These are phyloP conservation scores for Cryptococcus sp. DNA, from an alignment of 1,284 basidiomycete genomes.

Conservation along the genomic window DNA sequence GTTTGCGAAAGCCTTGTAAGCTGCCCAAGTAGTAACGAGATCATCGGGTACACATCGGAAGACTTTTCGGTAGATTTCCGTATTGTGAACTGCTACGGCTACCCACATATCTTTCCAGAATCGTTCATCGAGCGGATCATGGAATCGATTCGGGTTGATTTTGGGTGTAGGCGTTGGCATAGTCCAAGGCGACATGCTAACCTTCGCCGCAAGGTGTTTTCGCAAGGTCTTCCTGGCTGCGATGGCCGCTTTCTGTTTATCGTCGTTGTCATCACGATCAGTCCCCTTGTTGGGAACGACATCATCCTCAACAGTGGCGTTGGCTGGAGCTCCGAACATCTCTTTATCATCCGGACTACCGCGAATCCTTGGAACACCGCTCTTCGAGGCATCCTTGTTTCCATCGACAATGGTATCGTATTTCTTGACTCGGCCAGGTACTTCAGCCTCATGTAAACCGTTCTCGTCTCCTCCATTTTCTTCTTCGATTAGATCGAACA, in stretches of 20 bases:
- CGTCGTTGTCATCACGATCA: constrained; percentile 50
- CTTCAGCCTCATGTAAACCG: constrained; percentile 22
- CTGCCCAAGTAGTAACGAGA: constrained; percentile 85
- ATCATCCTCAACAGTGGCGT: constrained; percentile 54
- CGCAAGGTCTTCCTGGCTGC: constrained; percentile 54
- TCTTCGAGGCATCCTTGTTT: constrained; percentile 15
- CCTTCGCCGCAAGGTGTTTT: constrained; percentile 57
- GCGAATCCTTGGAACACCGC: constrained; percentile 12
- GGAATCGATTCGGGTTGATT: constrained; percentile 71
- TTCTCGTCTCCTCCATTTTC: constrained; percentile 1
- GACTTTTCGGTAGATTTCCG: constrained; percentile 87
- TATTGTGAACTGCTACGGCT: constrained; percentile 76
- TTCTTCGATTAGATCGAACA: constrained; percentile 38
- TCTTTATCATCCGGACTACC: constrained; percentile 29
- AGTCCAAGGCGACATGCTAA: constrained; percentile 45
- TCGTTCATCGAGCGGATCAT: constrained; percentile 75
- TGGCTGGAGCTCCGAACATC: constrained; percentile 54
- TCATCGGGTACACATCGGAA: constrained; percentile 91
- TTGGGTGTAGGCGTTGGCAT: constrained; percentile 64
- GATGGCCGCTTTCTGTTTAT: constrained; percentile 55
- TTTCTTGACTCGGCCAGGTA: constrained; percentile 21
- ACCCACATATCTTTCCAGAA: constrained; percentile 91
- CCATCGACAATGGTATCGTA: constrained; percentile 13
- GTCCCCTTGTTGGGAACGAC: constrained; percentile 22
- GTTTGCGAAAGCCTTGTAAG: constrained; percentile 75